Evolutionary conservation across 768 basidiomycete species (phyloP), one percentile per base, ranked within the genome.

Genomic region (Ephemerocybe angulata): DNA sequence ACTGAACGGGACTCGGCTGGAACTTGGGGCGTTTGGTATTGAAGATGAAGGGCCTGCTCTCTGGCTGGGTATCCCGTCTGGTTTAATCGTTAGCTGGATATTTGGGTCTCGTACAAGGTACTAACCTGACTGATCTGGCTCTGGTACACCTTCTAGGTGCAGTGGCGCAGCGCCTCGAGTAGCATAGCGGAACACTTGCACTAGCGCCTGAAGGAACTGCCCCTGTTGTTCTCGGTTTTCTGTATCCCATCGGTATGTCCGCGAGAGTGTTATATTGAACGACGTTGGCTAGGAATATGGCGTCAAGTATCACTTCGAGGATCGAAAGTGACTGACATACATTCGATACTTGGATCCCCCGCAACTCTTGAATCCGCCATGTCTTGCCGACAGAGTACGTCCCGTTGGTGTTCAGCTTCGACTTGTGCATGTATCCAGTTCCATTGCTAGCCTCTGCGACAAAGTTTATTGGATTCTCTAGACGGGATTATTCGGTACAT

Each of bases 341-440:
- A 65, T 78, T 80, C 31, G 81, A 56, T 44, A 96, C 87, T 60
- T 95, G 87, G 42, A 99, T 67, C 35, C 74, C 84, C 58, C 89
- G 82, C 62, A 98, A 77, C 69, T 98, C 95, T 38, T 83, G 68
- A 47, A 98, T 72, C 56, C 76, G 80, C 97, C 97, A 99, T 1
- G 96, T 93, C 76, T 99, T 99, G 5, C 97, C 97, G 46, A 98
- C 92, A 7, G 93, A 97, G 71, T 96, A 98, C 0, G 92, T 82
- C 30, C 90, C 88, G 65, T 98, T 98, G 40, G 87, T 86, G 67
- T 99, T 98, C 60, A 92, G 75, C 73, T 98, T 98, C 1, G 95
- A 93, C 72, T 99, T 99, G 81, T 99, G 95, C 19, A 99, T 82
- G 67, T 86, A 84, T 1, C 86, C 86, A 44, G 76, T 71, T 24